Conservation (phyloP, 2,329 filamentous ascomycete genomes). For the Ceratocystis eucalypticola region DNA sequence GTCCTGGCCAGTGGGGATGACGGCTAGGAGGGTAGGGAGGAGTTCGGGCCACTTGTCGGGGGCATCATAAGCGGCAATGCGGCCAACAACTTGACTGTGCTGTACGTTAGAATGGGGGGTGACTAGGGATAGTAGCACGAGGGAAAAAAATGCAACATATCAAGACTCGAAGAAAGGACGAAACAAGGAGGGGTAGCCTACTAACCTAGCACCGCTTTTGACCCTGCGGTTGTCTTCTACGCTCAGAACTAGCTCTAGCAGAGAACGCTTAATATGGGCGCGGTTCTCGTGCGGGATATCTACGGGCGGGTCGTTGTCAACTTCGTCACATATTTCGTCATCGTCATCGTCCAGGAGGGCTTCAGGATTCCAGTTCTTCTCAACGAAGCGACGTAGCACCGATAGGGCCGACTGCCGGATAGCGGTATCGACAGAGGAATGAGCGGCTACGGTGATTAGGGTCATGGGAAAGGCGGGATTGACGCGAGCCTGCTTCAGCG, state of each 20-base stretch:
- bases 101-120: background rate
- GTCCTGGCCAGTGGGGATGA: slow-evolving; percentile 64
- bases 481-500: slow-evolving; percentile 57
- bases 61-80: slow-evolving; percentile 86
- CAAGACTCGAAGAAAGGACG: background rate
- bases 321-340: slow-evolving; percentile 50
- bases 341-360: slow-evolving; percentile 56
- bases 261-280: slow-evolving; percentile 53
- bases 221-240: slow-evolving; percentile 69
- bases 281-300: slow-evolving; percentile 33
- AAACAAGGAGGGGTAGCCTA: background rate
- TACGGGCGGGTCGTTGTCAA: slow-evolving; percentile 30
- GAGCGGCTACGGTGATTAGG: slow-evolving; percentile 67
- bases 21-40: slow-evolving; percentile 62
- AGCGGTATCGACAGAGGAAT: slow-evolving; percentile 56
- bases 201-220: slow-evolving; percentile 74
- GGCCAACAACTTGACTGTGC: slow-evolving; percentile 63
- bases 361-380: slow-evolving; percentile 67
- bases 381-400: slow-evolving; percentile 68
- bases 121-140: background rate
- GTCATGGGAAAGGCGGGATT: slow-evolving; percentile 62
- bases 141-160: background rate
- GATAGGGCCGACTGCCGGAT: slow-evolving; percentile 75
- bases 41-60: slow-evolving; percentile 90
- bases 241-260: slow-evolving; percentile 66